phyloP scores from a whole-genome alignment of 441 rosid species.

The Gossypium trilobum region DNA sequence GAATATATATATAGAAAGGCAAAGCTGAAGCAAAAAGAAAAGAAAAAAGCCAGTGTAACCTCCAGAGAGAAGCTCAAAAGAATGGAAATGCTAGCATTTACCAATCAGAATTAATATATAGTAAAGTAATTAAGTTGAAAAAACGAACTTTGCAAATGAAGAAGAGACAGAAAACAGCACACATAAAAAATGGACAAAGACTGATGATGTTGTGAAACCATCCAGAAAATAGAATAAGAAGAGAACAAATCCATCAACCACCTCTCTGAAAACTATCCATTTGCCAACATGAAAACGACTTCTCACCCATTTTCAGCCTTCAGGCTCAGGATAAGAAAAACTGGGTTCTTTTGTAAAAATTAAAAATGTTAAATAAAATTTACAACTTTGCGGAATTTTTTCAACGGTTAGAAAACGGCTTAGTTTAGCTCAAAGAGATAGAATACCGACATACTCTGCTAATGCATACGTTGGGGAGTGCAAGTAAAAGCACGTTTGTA shows the following conservation, averaged over 20 bases:
- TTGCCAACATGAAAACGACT: constrained; percentile 51
- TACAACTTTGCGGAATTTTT: background rate
- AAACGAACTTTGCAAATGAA: background rate
- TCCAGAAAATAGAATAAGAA: constrained; percentile 7
- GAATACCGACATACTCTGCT: background rate
- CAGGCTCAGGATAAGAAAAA: background rate
- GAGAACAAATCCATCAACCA: constrained; percentile 33
- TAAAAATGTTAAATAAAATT: constrained; percentile 3
- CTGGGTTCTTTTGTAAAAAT: constrained; percentile 13
- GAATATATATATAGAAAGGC: too few species aligned
- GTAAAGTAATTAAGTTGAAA: background rate
- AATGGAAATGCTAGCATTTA: background rate
- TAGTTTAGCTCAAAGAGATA: constrained; percentile 27
- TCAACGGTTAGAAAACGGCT: constrained; percentile 19
- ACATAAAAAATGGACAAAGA: constrained; percentile 16
- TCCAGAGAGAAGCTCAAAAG: constrained; percentile 14
- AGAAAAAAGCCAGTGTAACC: background rate
- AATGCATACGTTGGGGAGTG: constrained; percentile 12
- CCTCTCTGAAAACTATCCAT: constrained; percentile 46
- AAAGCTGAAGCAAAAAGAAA: too few species aligned
- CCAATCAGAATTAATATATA: background rate
- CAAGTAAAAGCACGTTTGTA: background rate
- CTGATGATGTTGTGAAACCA: constrained; percentile 15
- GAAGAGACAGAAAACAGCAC: constrained; percentile 14
- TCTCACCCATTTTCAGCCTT: constrained; percentile 34